Evolutionary conservation across 2,329 filamentous ascomycete species (phyloP), one percentile per base, ranked within the genome.

Genomic region (Akanthomyces uredinophilus): DNA sequence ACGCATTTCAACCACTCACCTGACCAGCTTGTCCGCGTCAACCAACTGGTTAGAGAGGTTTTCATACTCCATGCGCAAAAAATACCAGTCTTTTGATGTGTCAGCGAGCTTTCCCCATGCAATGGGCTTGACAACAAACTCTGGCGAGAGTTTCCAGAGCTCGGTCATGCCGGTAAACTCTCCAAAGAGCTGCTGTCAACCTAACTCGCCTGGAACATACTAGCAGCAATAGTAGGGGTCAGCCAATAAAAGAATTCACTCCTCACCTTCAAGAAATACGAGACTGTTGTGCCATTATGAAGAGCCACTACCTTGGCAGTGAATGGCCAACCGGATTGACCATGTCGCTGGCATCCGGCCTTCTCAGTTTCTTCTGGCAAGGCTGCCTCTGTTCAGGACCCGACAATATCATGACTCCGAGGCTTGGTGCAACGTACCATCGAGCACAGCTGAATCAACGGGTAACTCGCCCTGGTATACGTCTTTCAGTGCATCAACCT

Each of bases 101-200:
- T 13, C 64, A 22, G 64, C 58, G 43, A 66, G 66, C 41, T 69
- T 66, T 41, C 68, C 73, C 65, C 68, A 71, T n/a, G 43, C 65
- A 49, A 65, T 64, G 24, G 73, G 69, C 50, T 68, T 69, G 1
- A 72, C 71, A 24, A 71, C 68, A 37, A 73, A 66, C 24, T 64
- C 62, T n/a, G 70, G 70, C 7, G 69, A 62, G 10, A 64, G 50
- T 6, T 65, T 68, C 59, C 71, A 65, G 16, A 74, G 65, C 35
- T 70, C 72, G 4, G 65, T 65, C 66, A 73, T 69, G 49, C 71
- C 68, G 20, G 66, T 62, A 62, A 70, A 73, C 64, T 75, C 74
- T 4, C 72, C 72, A 61, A 72, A 64, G 18, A 71, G 61, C 64
- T 53, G 44, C 53, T 51, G 27, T 20, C 32, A 20, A 27, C 56